Conservation (phyloP, 371 early-diverging fungal genomes). For the Mortierella sp. region DNA sequence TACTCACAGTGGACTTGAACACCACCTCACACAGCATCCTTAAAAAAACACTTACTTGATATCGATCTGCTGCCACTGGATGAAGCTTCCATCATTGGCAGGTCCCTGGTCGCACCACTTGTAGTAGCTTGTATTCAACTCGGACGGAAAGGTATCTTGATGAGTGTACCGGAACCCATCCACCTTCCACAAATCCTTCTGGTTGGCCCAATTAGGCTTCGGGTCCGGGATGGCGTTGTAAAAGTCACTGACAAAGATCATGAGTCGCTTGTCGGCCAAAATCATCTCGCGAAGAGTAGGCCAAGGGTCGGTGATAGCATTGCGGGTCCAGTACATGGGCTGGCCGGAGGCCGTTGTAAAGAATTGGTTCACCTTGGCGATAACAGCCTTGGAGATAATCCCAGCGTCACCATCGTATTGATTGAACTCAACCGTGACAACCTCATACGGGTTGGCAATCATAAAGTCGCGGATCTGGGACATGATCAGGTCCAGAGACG, state of each 20-base stretch:
- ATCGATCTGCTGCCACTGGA: conserved; percentile 51
- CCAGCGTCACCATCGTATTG: conserved; percentile 38
- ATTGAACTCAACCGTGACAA: conserved; percentile 54
- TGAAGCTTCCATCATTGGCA: conserved; percentile 29
- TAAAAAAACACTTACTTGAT: conserved; percentile 51
- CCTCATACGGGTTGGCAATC: conserved; percentile 37
- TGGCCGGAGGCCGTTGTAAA: conserved; percentile 33
- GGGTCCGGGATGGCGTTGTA: conserved; percentile 36
- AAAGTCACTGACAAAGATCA: conserved; percentile 43
- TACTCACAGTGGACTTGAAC: too few relatives aligned
- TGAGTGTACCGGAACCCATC: conserved; percentile 39
- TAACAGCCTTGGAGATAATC: conserved; percentile 11
- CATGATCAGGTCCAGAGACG: conserved; percentile 29
- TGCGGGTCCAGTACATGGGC: conserved; percentile 25
- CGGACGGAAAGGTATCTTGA: conserved; percentile 13
- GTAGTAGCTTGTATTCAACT: conserved; percentile 39
- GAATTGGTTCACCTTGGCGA: conserved; percentile 33
- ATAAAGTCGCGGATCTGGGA: conserved; percentile 28
- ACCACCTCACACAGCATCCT: too few relatives aligned
- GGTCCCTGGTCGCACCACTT: conserved; percentile 35
- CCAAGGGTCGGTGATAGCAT: conserved; percentile 20
- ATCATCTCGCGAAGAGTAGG: conserved; percentile 55
- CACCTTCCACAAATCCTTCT: conserved; percentile 45
- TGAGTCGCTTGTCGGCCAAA: conserved; percentile 36
- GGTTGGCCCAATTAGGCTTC: conserved; percentile 35